Percentiles rank a stretch among this genome's conserved stretches.
Conservation (phyloP, 2,329 filamentous ascomycete species). For the Nemania abortiva region DNA sequence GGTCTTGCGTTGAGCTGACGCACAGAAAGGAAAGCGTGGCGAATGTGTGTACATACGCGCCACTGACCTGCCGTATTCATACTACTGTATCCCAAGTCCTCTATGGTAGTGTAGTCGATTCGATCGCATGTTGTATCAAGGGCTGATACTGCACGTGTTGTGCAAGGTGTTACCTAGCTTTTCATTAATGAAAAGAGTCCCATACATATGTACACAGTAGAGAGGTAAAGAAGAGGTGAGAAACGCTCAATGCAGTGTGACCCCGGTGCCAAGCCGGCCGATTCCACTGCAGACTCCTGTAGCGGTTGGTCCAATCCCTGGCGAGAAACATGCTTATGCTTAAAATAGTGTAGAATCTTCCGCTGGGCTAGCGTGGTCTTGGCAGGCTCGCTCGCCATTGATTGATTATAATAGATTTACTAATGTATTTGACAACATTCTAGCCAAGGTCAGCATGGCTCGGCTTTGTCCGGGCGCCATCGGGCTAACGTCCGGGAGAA, state of each 20-base stretch:
- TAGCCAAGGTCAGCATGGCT: constrained; percentile 14
- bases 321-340: constrained; percentile 32
- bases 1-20: constrained; percentile 16
- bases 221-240: background rate
- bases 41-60: constrained; percentile 1
- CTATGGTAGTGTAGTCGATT: background rate
- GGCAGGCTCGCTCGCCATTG: constrained; percentile 30
- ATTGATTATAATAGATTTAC: constrained; percentile 25
- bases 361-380: constrained; percentile 28
- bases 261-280: constrained; percentile 32
- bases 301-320: constrained; percentile 17
- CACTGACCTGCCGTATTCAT: constrained; percentile 10
- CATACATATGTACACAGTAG: constrained; percentile 1
- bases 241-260: constrained; percentile 7
- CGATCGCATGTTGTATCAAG: constrained; percentile 28
- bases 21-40: constrained; percentile 5
- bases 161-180: constrained; percentile 18
- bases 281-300: constrained; percentile 35
- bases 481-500: background rate
- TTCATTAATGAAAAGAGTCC: background rate
- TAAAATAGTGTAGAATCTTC: constrained; percentile 37
- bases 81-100: constrained; percentile 1
- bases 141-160: constrained; percentile 27
- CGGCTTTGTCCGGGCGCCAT: constrained; percentile 15
- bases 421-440: constrained; percentile 35